phyloP scores from a whole-genome alignment of 495 filamentous ascomycete species.

The Aspergillus diversus region DNA sequence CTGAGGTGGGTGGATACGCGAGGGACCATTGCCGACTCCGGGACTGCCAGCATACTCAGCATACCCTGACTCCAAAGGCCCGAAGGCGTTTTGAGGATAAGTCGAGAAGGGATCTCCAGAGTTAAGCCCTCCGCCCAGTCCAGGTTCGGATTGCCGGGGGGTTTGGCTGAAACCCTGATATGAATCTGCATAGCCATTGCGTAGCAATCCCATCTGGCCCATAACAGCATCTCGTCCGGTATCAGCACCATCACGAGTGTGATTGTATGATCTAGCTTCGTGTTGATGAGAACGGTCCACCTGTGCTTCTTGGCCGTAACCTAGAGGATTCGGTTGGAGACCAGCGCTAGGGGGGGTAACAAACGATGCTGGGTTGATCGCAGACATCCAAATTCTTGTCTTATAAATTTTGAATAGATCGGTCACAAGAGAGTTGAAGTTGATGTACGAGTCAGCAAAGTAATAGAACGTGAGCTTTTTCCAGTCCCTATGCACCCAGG shows the following conservation, averaged over 20 bases:
- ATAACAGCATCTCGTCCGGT: slow-evolving; percentile 34
- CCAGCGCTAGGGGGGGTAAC: slow-evolving; percentile 75
- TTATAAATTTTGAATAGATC: slow-evolving; percentile 99
- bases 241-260: slow-evolving; percentile 36
- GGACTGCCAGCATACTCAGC: slow-evolving; percentile 36
- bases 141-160: slow-evolving; percentile 35
- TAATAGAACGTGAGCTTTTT: slow-evolving; percentile 99
- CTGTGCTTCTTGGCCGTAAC: slow-evolving; percentile 39
- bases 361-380: slow-evolving; percentile 97
- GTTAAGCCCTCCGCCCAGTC: slow-evolving; percentile 26
- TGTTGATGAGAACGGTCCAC: slow-evolving; percentile 41
- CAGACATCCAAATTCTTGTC: slow-evolving; percentile 99
- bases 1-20: slow-evolving; percentile 42
- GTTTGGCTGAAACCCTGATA: slow-evolving; percentile 43
- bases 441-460: slow-evolving; percentile 96
- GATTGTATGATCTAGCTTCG: slow-evolving; percentile 36
- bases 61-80: slow-evolving; percentile 38
- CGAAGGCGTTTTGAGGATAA: slow-evolving; percentile 37
- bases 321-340: slow-evolving; percentile 53
- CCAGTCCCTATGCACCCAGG: slow-evolving; percentile 73
- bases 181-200: slow-evolving; percentile 40
- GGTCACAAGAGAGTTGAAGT: slow-evolving; percentile 96
- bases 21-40: slow-evolving; percentile 29
- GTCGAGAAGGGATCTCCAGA: slow-evolving; percentile 42
- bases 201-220: slow-evolving; percentile 40